A percentile compares a stretch with the other conserved stretches of the same genome.
phyloP scores from a whole-genome alignment of 1,139 yeast species.

The Tardiomyces depauwii region DNA sequence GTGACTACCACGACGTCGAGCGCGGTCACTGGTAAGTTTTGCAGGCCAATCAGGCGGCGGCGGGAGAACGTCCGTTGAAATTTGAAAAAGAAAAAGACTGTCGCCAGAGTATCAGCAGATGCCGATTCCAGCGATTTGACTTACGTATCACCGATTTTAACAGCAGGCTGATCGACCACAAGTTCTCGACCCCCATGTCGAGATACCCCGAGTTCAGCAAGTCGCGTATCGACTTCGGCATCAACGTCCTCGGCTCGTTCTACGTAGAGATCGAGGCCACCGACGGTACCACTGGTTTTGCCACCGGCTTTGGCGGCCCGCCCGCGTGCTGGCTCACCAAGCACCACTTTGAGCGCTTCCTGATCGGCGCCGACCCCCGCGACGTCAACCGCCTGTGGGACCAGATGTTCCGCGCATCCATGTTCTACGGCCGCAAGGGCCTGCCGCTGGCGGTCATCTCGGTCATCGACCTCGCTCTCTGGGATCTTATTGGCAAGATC shows the following conservation, averaged over 20 bases:
- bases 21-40: slow-evolving; percentile 32
- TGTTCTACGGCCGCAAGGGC: slow-evolving; percentile 42
- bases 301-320: slow-evolving; percentile 45
- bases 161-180: slow-evolving; percentile 29
- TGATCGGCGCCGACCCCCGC: slow-evolving; percentile 37
- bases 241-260: slow-evolving; percentile 40
- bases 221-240: slow-evolving; percentile 38
- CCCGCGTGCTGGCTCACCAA: slow-evolving; percentile 39
- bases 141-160: not conserved
- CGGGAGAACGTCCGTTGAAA: too few species aligned
- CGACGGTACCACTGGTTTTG: slow-evolving; percentile 38
- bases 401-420: slow-evolving; percentile 36
- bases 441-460: slow-evolving; percentile 36
- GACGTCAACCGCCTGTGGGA: slow-evolving; percentile 36
- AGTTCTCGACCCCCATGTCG: slow-evolving; percentile 39
- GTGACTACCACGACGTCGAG: slow-evolving; percentile 39
- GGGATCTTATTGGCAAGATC: slow-evolving; percentile 39
- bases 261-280: slow-evolving; percentile 37
- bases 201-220: slow-evolving; percentile 34
- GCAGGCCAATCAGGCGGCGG: not conserved
- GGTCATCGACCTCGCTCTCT: slow-evolving; percentile 37
- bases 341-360: slow-evolving; percentile 35
- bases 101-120: too few species aligned
- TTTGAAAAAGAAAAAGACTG: too few species aligned
- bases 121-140: too few species aligned